phyloP scores from a whole-genome alignment of 2,329 filamentous ascomycete genomes.

The Pseudopithomyces maydicus region DNA sequence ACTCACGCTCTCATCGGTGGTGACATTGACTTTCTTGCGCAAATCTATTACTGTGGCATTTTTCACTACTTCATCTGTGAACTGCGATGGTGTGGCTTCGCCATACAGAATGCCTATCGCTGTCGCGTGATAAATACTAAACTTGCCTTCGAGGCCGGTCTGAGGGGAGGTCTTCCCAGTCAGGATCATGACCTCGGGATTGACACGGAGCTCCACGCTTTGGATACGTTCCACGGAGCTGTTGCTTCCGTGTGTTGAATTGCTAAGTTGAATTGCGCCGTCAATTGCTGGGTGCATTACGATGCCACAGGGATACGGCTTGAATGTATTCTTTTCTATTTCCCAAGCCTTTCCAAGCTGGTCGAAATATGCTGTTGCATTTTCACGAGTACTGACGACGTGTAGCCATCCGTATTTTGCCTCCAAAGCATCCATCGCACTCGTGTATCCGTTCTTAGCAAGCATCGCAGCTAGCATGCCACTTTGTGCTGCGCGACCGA shows the following conservation, averaged over 20 bases:
- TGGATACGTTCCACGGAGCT: slow-evolving; percentile 51
- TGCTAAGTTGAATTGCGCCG: slow-evolving; percentile 54
- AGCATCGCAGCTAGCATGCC: slow-evolving; percentile 56
- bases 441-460: slow-evolving; percentile 56
- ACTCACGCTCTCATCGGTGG: slow-evolving; percentile 45
- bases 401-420: slow-evolving; percentile 60
- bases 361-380: slow-evolving; percentile 46
- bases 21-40: slow-evolving; percentile 54
- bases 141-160: slow-evolving; percentile 59
- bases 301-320: slow-evolving; percentile 64
- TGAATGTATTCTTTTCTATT: slow-evolving; percentile 60
- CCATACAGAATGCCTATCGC: slow-evolving; percentile 58
- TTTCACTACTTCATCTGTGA: slow-evolving; percentile 55
- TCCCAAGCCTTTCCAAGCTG: slow-evolving; percentile 54
- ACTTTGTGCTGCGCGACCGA: slow-evolving; percentile 58
- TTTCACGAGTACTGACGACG: slow-evolving; percentile 53
- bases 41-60: slow-evolving; percentile 48
- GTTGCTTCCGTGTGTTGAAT: slow-evolving; percentile 40
- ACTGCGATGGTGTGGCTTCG: slow-evolving; percentile 58
- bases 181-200: slow-evolving; percentile 59
- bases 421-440: slow-evolving; percentile 54
- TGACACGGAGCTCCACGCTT: slow-evolving; percentile 51
- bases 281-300: slow-evolving; percentile 63
- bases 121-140: slow-evolving; percentile 61
- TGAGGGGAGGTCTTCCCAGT: slow-evolving; percentile 57